Base-by-base conservation (phyloP, 306 rosid genomes). In the Ceratonia siliqua region DNA sequence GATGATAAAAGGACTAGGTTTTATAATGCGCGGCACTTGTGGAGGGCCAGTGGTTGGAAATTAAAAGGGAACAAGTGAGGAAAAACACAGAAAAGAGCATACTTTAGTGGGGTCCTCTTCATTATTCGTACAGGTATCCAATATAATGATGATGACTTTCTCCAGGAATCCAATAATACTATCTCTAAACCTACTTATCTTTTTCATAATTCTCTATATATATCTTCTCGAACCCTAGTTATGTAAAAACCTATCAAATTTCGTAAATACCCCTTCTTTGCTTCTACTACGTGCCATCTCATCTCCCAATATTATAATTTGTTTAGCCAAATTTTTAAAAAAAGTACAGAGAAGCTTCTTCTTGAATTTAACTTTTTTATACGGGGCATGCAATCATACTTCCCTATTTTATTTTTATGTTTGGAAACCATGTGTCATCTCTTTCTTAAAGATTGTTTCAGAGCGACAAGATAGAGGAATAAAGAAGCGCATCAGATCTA, bases 261-360 rank as follows among this genome's bases (percentile, higher is more conserved):
- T 6, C 50, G 0, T 38, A 6, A 54, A 24, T 24, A 22, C 28
- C 70, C 30, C 8, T 32, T 2, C 25, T 32, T 32, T 28, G 33
- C 1, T 14, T 28, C 4, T 27, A n/a, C n/a, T n/a, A n/a, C n/a
- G n/a, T n/a, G n/a, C n/a, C n/a, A n/a, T n/a, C n/a, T n/a, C n/a
- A n/a, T n/a, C n/a, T n/a, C n/a, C n/a, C n/a, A n/a, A n/a, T n/a
- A n/a, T n/a, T n/a, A n/a, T n/a, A n/a, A n/a, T n/a, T n/a, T n/a
- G n/a, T n/a, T n/a, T n/a, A n/a, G n/a, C n/a, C n/a, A n/a, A n/a
- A n/a, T n/a, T n/a, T n/a, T n/a, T n/a, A n/a, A n/a, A n/a, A n/a
- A n/a, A n/a, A n/a, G n/a, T n/a, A 74, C 41, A 27, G 1, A 45
- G 85, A 87, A 87, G 87, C 89, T 84, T 90, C 91, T 43, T 17